Conservation (phyloP, 2,329 filamentous ascomycete genomes). For the Fusarium sp. region DNA sequence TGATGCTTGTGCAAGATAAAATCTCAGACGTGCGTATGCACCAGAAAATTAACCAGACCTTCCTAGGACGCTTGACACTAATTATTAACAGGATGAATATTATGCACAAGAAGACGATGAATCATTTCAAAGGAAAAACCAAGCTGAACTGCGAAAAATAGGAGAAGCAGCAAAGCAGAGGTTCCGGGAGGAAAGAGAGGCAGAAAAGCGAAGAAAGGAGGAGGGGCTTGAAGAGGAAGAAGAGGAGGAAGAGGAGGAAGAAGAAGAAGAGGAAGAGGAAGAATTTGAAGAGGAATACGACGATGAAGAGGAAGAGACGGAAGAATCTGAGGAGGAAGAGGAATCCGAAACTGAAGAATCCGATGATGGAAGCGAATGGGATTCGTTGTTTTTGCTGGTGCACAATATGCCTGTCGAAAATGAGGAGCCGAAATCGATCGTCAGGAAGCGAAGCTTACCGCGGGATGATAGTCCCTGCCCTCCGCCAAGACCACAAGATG, state of each 20-base stretch:
- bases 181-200: neutral
- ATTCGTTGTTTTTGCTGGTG: slow-evolving; percentile 17
- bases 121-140: neutral
- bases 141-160: neutral
- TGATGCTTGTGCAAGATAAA: slow-evolving; percentile 13
- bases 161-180: neutral
- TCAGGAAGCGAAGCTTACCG: slow-evolving; percentile 28
- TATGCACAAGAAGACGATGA: slow-evolving; percentile 21
- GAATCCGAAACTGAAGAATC: slow-evolving; percentile 10
- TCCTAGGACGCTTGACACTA: slow-evolving; percentile 1
- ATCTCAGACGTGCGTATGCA: slow-evolving; percentile 30
- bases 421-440: slow-evolving; percentile 6
- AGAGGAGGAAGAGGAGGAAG: neutral
- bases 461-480: slow-evolving; percentile 18
- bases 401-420: slow-evolving; percentile 16
- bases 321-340: slow-evolving; percentile 1
- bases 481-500: neutral
- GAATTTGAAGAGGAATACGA: slow-evolving; percentile 16
- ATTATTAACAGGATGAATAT: slow-evolving; percentile 35
- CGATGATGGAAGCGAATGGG: slow-evolving; percentile 13
- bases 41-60: neutral
- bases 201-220: neutral
- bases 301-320: slow-evolving; percentile 14
- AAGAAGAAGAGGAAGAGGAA: neutral
- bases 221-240: slow-evolving; percentile 3